These are phyloP conservation scores for Ganoderma boninense DNA, from an alignment of 1,284 basidiomycete species.

Conservation along the genomic window DNA sequence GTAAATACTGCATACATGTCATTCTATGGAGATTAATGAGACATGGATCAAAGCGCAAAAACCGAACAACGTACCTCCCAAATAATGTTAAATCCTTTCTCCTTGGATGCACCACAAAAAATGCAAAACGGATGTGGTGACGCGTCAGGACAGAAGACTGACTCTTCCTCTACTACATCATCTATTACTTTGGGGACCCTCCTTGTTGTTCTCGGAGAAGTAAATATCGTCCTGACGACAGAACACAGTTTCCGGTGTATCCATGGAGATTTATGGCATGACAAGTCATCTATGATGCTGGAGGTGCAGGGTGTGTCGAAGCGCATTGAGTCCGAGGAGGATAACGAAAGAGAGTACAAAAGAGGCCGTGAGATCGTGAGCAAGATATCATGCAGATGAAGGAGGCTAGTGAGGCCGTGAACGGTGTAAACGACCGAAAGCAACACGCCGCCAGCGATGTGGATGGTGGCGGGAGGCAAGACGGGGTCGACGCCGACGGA, in stretches of 20 bases:
- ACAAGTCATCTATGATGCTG: constrained; percentile 13
- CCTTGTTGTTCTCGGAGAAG: neutral
- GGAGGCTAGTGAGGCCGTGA: neutral
- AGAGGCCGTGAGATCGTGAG: constrained; percentile 10
- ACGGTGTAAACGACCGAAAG: neutral
- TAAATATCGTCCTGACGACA: constrained; percentile 7
- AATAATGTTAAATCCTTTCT: constrained; percentile 67
- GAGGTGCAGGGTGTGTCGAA: constrained; percentile 9
- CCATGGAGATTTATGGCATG: constrained; percentile 3
- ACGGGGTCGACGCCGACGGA: neutral
- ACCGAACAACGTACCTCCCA: constrained; percentile 57
- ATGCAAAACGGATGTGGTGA: constrained; percentile 41
- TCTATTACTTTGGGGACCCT: neutral
- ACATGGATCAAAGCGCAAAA: too few species aligned
- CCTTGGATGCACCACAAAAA: constrained; percentile 64
- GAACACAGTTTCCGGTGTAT: constrained; percentile 7
- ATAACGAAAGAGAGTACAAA: constrained; percentile 1
- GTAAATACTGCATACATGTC: constrained; percentile 67
- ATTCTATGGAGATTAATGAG: constrained; percentile 50
- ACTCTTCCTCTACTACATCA: constrained; percentile 26
- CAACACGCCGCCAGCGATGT: neutral
- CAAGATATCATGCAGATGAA: neutral
- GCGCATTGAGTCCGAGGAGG: constrained; percentile 4
- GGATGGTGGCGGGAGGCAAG: neutral
- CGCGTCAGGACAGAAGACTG: constrained; percentile 16